phyloP scores from a whole-genome alignment of 2,329 filamentous ascomycete genomes.

The Fusarium sp. region DNA sequence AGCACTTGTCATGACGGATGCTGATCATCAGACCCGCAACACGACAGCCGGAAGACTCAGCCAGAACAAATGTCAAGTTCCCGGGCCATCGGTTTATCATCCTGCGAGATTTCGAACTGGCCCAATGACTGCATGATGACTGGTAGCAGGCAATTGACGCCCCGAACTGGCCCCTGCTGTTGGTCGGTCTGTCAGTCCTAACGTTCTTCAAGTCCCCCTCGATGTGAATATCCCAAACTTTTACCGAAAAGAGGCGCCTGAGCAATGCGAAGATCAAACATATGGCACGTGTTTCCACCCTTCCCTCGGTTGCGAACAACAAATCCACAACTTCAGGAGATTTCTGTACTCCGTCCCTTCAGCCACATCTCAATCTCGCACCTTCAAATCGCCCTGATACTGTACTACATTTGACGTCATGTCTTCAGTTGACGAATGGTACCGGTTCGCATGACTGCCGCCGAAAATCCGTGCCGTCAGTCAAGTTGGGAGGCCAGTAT shows the following conservation, averaged over 20 bases:
- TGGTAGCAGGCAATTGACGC: neutral
- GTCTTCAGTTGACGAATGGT: neutral
- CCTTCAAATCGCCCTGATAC: neutral
- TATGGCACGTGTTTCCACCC: slow-evolving; percentile 3
- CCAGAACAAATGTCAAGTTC: slow-evolving; percentile 3
- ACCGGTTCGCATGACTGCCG: neutral
- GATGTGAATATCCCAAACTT: neutral
- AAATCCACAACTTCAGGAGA: neutral
- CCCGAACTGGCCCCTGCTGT: neutral
- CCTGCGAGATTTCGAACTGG: neutral
- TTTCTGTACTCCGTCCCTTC: neutral
- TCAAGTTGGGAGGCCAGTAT: too few relatives aligned
- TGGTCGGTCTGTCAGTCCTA: neutral
- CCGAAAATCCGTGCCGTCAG: neutral
- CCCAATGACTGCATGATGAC: neutral
- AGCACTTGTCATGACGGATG: slow-evolving; percentile 7
- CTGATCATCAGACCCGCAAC: slow-evolving; percentile 20
- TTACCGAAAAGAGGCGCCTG: neutral
- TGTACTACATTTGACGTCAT: neutral
- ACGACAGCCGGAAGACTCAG: slow-evolving; percentile 1
- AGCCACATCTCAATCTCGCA: neutral
- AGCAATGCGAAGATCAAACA: neutral
- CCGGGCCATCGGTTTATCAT: neutral
- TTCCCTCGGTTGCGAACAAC: neutral
- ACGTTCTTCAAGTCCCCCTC: neutral